Evolutionary conservation across 257 asterid species (phyloP).

Genomic region (Nicotiana tabacum): DNA sequence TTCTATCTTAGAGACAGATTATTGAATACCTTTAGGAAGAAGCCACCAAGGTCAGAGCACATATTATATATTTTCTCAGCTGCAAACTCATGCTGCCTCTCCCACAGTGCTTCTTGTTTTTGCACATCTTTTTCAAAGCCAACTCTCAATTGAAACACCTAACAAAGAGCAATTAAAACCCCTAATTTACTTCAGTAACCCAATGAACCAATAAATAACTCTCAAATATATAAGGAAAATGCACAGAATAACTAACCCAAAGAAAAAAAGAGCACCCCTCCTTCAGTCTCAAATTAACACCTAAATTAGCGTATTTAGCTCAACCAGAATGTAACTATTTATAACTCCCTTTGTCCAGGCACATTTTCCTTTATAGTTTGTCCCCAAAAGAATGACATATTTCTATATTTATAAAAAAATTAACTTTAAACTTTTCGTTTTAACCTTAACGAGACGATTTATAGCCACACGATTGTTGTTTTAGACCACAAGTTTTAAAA

Average conservation of each 20-base stretch:
- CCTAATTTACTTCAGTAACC: background rate
- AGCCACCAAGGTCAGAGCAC: constrained; percentile 96
- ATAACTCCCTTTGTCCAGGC: too few species aligned
- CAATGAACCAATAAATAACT: background rate
- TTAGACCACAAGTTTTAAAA: too few species aligned
- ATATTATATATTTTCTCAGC: constrained; percentile 85
- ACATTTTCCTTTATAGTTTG: too few species aligned
- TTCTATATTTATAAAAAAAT: too few species aligned
- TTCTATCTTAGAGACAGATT: background rate
- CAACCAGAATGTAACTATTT: too few species aligned
- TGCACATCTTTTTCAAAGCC: constrained; percentile 66
- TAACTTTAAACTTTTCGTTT: too few species aligned
- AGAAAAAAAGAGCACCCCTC: background rate
- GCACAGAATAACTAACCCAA: background rate
- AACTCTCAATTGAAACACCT: constrained; percentile 85
- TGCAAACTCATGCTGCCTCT: constrained; percentile 86
- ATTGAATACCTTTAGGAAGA: constrained; percentile 76
- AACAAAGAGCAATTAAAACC: background rate
- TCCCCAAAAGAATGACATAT: too few species aligned
- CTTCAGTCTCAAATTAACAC: background rate
- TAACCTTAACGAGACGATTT: too few species aligned
- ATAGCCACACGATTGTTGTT: too few species aligned
- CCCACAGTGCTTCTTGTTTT: constrained; percentile 94
- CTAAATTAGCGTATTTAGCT: too few species aligned
- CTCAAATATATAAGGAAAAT: background rate